Evolutionary conservation across 2,329 filamentous ascomycete species (phyloP), one percentile per base, ranked within the genome.

Genomic region (Scleromitrula shiraiana): DNA sequence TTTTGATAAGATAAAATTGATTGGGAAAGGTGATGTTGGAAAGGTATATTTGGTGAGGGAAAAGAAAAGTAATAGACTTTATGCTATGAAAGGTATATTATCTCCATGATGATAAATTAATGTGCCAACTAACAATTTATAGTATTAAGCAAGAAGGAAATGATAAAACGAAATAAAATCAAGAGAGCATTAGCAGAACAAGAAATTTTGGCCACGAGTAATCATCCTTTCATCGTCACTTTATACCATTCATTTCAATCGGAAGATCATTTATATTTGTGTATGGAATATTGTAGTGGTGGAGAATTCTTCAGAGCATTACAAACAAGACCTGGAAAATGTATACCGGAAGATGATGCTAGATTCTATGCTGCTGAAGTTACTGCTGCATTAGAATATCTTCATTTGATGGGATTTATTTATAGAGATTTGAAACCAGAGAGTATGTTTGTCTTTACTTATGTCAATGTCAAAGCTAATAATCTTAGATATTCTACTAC

Each of bases 151-250:
- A 98, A 98, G 71, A 96, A 97, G 74, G 93, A 98, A 69, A 98
- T 98, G 93, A 98, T 98, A 69, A 98, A 98, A 74, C 85, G 93
- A 50, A 98, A 98, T 75, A 98, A 98, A 77, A 98, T 98, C 72
- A 98, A 98, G 77, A 82, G 93, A 64, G 93, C 93, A 12, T 75
- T 98, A 58, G 93, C 93, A 30, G 93, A 98, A 70, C 93, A 97
- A 66, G 93, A 98, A 68, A 98, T 98, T 56, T 74, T 98, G 46
- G 93, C 93, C 7, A 98, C 93, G 35, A 97, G 91, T 74, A 98
- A 98, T 61, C 93, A 98, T 62, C 93, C 93, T 0, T 98, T 98
- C 67, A 98, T 98, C 64, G 93, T 98, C 54, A 98, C 93, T 0
- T 75, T 98, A 2, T 98, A 97, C 66, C 93, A 98, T 70, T 97